phyloP scores from a whole-genome alignment of 805 yeast genomes.

The Metschnikowia kofuensis region DNA sequence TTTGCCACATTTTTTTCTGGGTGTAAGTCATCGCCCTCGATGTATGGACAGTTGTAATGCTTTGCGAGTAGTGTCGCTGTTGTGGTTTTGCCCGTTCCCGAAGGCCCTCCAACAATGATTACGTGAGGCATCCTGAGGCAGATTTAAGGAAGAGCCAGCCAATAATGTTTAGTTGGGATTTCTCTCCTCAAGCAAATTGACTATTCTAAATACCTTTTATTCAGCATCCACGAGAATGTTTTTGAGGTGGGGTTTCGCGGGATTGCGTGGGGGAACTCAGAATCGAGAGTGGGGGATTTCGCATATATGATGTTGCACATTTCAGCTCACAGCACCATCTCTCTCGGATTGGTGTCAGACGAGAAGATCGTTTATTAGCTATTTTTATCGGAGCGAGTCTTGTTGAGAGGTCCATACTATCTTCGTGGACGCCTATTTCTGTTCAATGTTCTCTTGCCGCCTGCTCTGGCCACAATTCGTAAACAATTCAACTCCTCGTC shows the following conservation, averaged over 20 bases:
- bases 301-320: background rate
- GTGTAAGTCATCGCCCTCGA: conserved; percentile 87
- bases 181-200: too few species aligned
- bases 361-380: too few species aligned
- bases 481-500: conserved; percentile 42
- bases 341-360: too few species aligned
- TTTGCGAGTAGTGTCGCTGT: conserved; percentile 54
- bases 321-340: too few species aligned
- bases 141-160: background rate
- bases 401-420: background rate
- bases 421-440: background rate
- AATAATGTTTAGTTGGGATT: too few species aligned
- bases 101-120: conserved; percentile 86
- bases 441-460: background rate
- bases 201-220: too few species aligned
- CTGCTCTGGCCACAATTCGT: conserved; percentile 8
- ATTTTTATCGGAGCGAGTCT: too few species aligned
- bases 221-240: background rate
- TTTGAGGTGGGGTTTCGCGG: conserved; percentile 5
- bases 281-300: conserved; percentile 1
- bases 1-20: conserved; percentile 69
- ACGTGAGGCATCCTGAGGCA: conserved; percentile 25
- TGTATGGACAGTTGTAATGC: conserved; percentile 48
- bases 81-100: conserved; percentile 93
- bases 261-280: background rate